Conservation (phyloP, 2,329 filamentous ascomycete species). For the Ascochyta clinopodiicola region DNA sequence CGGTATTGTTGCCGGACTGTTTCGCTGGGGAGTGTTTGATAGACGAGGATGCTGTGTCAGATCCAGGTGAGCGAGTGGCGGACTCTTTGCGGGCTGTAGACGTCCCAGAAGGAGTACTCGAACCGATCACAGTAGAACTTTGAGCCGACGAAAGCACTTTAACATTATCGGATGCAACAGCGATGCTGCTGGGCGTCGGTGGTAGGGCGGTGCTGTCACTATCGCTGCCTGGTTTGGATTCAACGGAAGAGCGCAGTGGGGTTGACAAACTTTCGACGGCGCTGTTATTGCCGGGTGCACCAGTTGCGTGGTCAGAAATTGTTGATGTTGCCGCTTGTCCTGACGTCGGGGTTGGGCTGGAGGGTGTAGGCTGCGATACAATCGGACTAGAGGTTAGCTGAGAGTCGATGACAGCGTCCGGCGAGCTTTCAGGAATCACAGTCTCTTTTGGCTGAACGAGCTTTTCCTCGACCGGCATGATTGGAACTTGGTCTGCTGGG, state of each 20-base stretch:
- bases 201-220: background rate
- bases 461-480: constrained; percentile 21
- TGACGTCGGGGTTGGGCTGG: background rate
- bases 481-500: constrained; percentile 27
- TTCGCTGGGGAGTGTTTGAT: constrained; percentile 19
- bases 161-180: constrained; percentile 2
- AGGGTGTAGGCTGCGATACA: background rate
- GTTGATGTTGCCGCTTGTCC: background rate
- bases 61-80: constrained; percentile 13
- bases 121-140: background rate
- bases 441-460: background rate
- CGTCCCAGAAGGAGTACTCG: constrained; percentile 8
- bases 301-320: background rate
- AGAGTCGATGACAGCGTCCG: constrained; percentile 1
- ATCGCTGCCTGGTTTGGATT: background rate
- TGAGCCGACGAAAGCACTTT: background rate
- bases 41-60: constrained; percentile 20
- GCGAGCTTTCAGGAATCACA: background rate
- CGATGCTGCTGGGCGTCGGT: background rate
- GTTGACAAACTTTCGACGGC: background rate
- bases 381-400: background rate
- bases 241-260: background rate
- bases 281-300: background rate
- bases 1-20: constrained; percentile 26
- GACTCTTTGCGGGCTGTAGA: constrained; percentile 16